Conservation (phyloP, 1,284 basidiomycete species). For the Trichosporon inkin region DNA sequence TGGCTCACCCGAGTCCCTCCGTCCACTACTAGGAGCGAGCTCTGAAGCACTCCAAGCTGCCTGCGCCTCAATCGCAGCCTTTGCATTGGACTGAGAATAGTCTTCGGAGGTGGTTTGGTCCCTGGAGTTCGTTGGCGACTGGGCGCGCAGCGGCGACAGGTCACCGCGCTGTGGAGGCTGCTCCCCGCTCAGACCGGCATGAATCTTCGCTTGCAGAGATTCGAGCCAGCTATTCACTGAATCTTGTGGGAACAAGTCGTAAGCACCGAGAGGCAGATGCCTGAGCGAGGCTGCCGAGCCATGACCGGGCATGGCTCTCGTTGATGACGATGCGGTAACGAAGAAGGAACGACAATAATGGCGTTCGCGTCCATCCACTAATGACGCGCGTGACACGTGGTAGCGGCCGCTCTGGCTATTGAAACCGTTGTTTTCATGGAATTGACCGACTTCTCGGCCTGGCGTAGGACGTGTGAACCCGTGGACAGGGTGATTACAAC, state of each 20-base stretch:
- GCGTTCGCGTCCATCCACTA: not conserved
- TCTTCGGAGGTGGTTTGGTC: not conserved
- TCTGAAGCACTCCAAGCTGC: no score
- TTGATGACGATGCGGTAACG: not conserved
- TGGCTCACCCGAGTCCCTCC: no score
- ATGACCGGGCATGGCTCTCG: not conserved
- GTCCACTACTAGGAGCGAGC: no score
- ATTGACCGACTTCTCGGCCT: not conserved
- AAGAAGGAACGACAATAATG: not conserved
- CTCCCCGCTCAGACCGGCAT: slow-evolving; percentile 17
- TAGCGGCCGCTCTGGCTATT: no score
- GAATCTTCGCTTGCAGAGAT: slow-evolving; percentile 33
- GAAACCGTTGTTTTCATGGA: not conserved
- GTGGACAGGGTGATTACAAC: no score
- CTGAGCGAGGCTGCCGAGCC: not conserved
- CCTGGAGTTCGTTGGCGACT: not conserved
- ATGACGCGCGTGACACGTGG: not conserved
- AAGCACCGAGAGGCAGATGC: slow-evolving; percentile 24
- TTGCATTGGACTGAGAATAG: not conserved
- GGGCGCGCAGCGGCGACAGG: slow-evolving; percentile 7
- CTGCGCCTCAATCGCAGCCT: no score
- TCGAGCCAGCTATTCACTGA: slow-evolving; percentile 35
- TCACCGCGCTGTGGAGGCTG: slow-evolving; percentile 16
- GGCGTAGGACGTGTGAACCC: not conserved
- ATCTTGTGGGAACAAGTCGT: slow-evolving; percentile 26